These are phyloP conservation scores for Naegleria gruberi DNA, from an alignment of 208 protist genomes.

Conservation along the genomic window DNA sequence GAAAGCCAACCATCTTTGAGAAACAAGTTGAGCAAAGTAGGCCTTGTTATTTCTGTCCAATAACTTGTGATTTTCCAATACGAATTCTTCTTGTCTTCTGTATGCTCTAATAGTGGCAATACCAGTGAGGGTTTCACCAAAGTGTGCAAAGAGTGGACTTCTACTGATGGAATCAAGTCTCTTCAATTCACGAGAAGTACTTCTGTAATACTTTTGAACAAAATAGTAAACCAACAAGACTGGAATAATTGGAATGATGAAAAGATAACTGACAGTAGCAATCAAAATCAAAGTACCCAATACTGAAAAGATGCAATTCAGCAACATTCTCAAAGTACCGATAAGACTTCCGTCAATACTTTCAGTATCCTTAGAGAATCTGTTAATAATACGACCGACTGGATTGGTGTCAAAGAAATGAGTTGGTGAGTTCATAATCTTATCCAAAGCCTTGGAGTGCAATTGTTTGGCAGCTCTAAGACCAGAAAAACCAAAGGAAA, in stretches of 20 bases:
- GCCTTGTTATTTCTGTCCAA: conserved; percentile 26
- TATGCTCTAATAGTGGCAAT: conserved; percentile 53
- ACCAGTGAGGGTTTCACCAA: conserved; percentile 53
- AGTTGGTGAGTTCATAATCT: conserved; percentile 26
- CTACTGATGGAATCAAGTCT: conserved; percentile 61
- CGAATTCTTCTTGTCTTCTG: background rate
- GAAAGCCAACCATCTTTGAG: conserved; percentile 43
- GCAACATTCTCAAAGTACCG: background rate
- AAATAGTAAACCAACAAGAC: conserved; percentile 54
- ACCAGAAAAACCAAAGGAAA: conserved; percentile 19
- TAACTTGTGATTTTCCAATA: background rate
- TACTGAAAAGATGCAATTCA: background rate
- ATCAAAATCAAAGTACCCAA: conserved; percentile 40
- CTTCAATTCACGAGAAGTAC: conserved; percentile 62
- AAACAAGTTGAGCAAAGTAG: conserved; percentile 29
- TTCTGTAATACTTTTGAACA: conserved; percentile 56
- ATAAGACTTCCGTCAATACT: conserved; percentile 31
- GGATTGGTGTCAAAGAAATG: conserved; percentile 47
- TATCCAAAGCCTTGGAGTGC: conserved; percentile 40
- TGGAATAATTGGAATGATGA: conserved; percentile 51
- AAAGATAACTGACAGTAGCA: conserved; percentile 33
- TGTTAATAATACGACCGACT: conserved; percentile 56
- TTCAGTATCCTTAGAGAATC: conserved; percentile 63
- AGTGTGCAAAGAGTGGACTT: conserved; percentile 62
- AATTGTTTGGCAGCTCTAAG: conserved; percentile 41